A percentile compares a stretch with the other conserved stretches of the same genome.
phyloP scores from a whole-genome alignment of 148 eudicot species.

The Polygonum maritimum region DNA sequence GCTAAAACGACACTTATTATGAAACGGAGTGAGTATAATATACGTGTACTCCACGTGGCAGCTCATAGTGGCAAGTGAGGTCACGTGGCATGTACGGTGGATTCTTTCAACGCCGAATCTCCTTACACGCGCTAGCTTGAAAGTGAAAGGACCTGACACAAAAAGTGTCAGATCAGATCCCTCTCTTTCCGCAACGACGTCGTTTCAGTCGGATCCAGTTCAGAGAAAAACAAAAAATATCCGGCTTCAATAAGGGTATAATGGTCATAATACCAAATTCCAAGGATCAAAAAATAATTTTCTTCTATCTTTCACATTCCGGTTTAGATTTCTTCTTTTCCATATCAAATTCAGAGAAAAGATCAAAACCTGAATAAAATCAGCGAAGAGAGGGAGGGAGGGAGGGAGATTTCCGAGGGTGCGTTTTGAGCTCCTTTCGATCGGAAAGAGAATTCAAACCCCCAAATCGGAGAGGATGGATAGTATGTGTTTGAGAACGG shows the following conservation, averaged over 20 bases:
- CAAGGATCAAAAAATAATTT: not conserved
- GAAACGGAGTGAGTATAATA: too few species aligned
- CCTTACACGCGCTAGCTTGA: not conserved
- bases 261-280: not conserved
- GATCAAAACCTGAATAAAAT: not conserved
- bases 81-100: not conserved
- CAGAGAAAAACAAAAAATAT: not conserved
- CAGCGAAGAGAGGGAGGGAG: not conserved
- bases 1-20: too few species aligned
- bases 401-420: not conserved
- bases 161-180: constrained; percentile 3
- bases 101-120: not conserved
- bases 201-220: not conserved
- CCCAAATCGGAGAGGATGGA: constrained; percentile 37
- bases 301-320: not conserved
- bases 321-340: not conserved
- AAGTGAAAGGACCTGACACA: not conserved
- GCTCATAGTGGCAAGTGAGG: not conserved
- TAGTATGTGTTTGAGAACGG: constrained; percentile 44
- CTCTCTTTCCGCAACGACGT: not conserved
- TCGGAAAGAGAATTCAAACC: not conserved
- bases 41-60: not conserved
- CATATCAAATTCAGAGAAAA: not conserved
- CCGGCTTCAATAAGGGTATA: not conserved
- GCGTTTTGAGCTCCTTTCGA: not conserved